Percentiles rank a stretch among this genome's conserved stretches.
These are phyloP conservation scores for Dioscorea zingiberensis DNA, from an alignment of 106 monocot genomes.

Conservation along the genomic window DNA sequence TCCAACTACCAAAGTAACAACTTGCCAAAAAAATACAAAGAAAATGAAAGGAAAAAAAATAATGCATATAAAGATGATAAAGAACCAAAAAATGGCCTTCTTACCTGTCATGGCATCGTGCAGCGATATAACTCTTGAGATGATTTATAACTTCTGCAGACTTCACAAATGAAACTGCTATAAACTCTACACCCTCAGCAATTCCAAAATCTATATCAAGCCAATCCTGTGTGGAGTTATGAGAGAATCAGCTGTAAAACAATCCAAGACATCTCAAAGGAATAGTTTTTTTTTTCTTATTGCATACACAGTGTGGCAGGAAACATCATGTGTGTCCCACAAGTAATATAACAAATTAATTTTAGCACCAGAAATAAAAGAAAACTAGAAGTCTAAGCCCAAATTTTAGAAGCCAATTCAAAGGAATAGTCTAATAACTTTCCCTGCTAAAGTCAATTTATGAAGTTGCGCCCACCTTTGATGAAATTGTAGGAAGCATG, in stretches of 20 bases:
- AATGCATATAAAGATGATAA: neutral
- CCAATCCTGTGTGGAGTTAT: slow-evolving; percentile 54
- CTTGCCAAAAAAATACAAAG: neutral
- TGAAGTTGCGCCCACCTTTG: slow-evolving; percentile 51
- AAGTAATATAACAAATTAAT: no score
- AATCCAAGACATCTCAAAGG: neutral
- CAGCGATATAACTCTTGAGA: slow-evolving; percentile 86
- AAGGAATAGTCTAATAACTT: no score
- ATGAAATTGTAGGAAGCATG: slow-evolving; percentile 98
- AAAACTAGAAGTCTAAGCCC: no score
- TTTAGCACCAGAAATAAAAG: no score
- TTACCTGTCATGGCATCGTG: slow-evolving; percentile 65
- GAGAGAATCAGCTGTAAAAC: neutral
- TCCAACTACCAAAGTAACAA: neutral
- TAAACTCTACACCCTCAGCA: slow-evolving; percentile 77
- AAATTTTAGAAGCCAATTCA: no score
- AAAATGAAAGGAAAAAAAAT: neutral
- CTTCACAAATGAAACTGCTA: slow-evolving; percentile 80
- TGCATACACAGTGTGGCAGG: no score
- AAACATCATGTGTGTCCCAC: no score
- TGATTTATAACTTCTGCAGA: slow-evolving; percentile 84
- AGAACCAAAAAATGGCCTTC: neutral
- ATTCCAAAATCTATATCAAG: slow-evolving; percentile 84
- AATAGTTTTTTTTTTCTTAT: no score
- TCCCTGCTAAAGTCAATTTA: neutral